Base-by-base conservation (phyloP, 2,329 filamentous ascomycete species). In the Ophiostoma sp. region DNA sequence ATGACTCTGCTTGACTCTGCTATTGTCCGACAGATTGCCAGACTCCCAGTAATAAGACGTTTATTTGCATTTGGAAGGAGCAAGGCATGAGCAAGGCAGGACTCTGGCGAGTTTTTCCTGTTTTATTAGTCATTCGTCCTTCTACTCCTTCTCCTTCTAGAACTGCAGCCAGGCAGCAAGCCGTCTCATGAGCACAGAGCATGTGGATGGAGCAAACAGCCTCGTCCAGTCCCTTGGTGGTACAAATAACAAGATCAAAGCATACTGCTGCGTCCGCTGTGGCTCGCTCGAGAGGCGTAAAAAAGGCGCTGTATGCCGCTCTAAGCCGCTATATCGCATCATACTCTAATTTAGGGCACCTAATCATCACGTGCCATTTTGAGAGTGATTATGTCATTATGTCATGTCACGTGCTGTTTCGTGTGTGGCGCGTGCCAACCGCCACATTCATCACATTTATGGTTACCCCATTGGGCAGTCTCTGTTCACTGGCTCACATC, bases 1-100 rank as follows among this genome's bases (percentile, higher is more conserved):
- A 4, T 60, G 54, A 60, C 54, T 60, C 52, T 57, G 31, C 36
- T 20, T 23, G 57, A 64, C 57, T 17, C 57, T 62, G 31, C 57
- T 64, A 64, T n/a, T 62, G 31, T 62, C 57, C 13, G 23, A 15
- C 54, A 60, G 3, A 27, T 23, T 15, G 8, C 39, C 10, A 41
- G 11, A 13, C 8, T 2, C 10, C 13, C 11, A 13, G 39, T 48
- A 20, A 10, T 41, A 3, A 3, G 39, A 2, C 39, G 15, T 41
- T 11, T n/a, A 27, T 31, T 27, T 52, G 48, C 48, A 27, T 57
- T 57, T 15, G 52, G 44, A 48, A 48, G 44, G 5, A 48, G 17
- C 44, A 20, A 20, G 20, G 44, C 44, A 48, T 48, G 44, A 48
- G 17, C 44, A 20, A 20, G 20, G 44, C 44, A 48, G n/a, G 44